Evolutionary conservation across 2,329 filamentous ascomycete genomes (phyloP), one percentile per base, ranked within the genome.

Genomic region (Fusarium globosum): DNA sequence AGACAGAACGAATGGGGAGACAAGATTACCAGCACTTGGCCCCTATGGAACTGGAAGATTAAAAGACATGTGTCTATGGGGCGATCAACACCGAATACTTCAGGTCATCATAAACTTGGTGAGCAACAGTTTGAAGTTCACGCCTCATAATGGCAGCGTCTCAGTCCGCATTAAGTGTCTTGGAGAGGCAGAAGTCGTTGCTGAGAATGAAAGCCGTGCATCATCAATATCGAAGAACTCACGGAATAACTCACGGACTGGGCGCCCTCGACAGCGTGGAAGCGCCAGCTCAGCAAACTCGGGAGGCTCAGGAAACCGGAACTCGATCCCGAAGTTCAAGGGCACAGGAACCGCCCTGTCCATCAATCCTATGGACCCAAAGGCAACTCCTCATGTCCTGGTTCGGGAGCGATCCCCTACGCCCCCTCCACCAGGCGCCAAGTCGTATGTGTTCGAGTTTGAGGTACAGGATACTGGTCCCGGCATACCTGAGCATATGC

Each of bases 81-180:
- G 95, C n/a, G 95, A 98, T 77, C 93, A 96, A 74, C 94, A 97
- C 78, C 88, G 95, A 49, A 96, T 97, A 43, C 84, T 97, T 33
- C 95, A 97, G 80, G 93, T 97, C n/a, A 89, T 97, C 52, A 97
- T 97, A 85, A 97, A 97, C 79, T 86, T 98, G 38, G 94, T 97
- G 52, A 95, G 93, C 81, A 98, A 98, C 83, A 94, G 93, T 80
- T 84, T 97, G 48, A 98, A 98, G 80, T 97, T 98, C 78, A 97
- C 95, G 0, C 93, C 94, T 0, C 82, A 89, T 12, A 91, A 91
- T 3, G 95, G 95, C 13, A 91, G 87, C 36, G 93, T 98, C 7
- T 88, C 90, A 33, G 88, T 97, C 14, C 89, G 90, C 13, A 95
- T 98, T 65, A 90, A 89, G 72, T 97, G 94, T 76, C 75, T 93